Base-by-base conservation (phyloP, 2,329 filamentous ascomycete genomes). In the Geosmithia morbida region DNA sequence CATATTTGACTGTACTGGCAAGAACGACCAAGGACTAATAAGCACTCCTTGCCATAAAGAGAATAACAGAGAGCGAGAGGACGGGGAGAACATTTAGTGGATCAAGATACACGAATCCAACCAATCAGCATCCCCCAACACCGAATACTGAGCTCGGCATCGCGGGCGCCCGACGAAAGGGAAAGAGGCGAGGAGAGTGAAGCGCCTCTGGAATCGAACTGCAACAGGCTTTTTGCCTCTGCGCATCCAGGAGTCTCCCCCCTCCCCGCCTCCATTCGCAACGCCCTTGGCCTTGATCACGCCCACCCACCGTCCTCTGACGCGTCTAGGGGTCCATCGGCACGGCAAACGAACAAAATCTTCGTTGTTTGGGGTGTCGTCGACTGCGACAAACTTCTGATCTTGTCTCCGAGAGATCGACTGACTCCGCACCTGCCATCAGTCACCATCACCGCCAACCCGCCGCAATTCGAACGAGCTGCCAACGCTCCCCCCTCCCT, bases 401-500 rank as follows among this genome's bases (percentile, higher is more conserved):
- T 37, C 33, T 11, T 37, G 33, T 37, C 33, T 11, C 33, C 33
- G 14, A 13, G 33, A 22, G 13, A 26, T 17, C 18, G 42, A 20
- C 20, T 19, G 20, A 44, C 19, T 26, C 42, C 20, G 42, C 20
- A 26, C 42, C 20, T 26, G 26, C 22, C 44, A 18, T n/a, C 20
- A 26, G 19, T 13, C 33, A 11, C 33, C 33, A 37, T 37, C 33
- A 37, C 33, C 33, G 13, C n/a, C 44, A 18, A n/a, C 14, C n/a
- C 41, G 46, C 46, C 41, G n/a, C 39, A 43, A 14, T 19, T 19
- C 44, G 48, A 44, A 49, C 19, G 48, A 49, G 48, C 48, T 46
- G 44, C 33, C 37, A 37, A 30, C 26, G 40, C 45, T n/a, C 68
- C 71, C 72, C 73, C 75, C 66, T 71, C 75, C 71, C 71, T 40